These are phyloP conservation scores for Ceratocystis harringtonii DNA, from an alignment of 2,329 filamentous ascomycete species.

Conservation along the genomic window DNA sequence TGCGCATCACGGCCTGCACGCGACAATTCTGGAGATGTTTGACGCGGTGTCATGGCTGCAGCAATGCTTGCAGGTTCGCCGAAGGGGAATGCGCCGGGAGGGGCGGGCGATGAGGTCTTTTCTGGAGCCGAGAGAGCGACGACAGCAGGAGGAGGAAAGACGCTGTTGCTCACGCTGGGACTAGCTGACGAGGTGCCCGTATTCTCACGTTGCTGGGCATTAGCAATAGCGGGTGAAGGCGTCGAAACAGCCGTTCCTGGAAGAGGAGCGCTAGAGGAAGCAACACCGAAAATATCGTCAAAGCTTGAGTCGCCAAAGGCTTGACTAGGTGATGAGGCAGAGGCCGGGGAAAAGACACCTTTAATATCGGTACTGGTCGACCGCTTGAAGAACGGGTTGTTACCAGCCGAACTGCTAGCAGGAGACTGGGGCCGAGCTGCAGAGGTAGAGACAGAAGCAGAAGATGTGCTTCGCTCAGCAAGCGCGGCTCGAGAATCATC, in stretches of 20 bases:
- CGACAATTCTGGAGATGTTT: constrained; percentile 54
- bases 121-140: neutral
- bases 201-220: constrained; percentile 32
- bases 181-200: constrained; percentile 42
- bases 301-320: constrained; percentile 53
- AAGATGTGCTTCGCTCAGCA: constrained; percentile 32
- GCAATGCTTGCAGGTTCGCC: constrained; percentile 50
- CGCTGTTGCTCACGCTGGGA: neutral
- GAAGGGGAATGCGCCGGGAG: constrained; percentile 11
- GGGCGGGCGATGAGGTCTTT: constrained; percentile 25
- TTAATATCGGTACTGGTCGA: constrained; percentile 47
- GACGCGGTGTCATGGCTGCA: constrained; percentile 46
- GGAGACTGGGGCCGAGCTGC: constrained; percentile 55
- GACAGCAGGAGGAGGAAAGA: neutral
- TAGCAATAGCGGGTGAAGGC: constrained; percentile 32
- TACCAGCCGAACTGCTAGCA: constrained; percentile 43
- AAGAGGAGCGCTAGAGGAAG: constrained; percentile 4
- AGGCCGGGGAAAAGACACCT: constrained; percentile 31
- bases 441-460: constrained; percentile 34
- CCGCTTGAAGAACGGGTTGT: constrained; percentile 87
- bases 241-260: constrained; percentile 41
- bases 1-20: constrained; percentile 27
- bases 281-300: constrained; percentile 71
- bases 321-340: constrained; percentile 30
- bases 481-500: constrained; percentile 9